Base-by-base conservation (phyloP, 1,284 basidiomycete species). In the Fomitopsis betulina region DNA sequence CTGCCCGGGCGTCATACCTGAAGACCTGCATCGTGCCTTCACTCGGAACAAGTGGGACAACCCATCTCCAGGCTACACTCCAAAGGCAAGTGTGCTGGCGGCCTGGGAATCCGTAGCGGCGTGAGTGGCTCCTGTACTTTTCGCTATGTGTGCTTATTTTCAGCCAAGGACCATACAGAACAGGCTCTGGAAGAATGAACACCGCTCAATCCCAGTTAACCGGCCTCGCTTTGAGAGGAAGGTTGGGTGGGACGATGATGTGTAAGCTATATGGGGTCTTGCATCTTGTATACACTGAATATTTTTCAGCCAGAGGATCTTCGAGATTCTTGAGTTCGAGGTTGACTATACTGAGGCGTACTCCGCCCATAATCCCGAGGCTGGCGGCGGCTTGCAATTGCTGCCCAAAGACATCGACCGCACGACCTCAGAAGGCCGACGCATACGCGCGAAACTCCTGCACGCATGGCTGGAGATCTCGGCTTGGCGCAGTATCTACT, bases 391-490 rank as follows among this genome's bases (percentile, higher is more conserved):
- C 39, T 66, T 69, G 5, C 75, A 75, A 1, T 70, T 91, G n/a
- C 74, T 75, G 4, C 82, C 87, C 21, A 87, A 89, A 0, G 54
- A 70, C 6, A 83, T 83, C 6, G 82, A 87, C 57, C 65, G 76
- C 9, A 68, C 58, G 12, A 77, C 75, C 1, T 63, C 73, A 2
- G 70, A 75, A 38, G 86, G 84, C 9, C 76, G 74, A 50, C 73
- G 76, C 54, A 82, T 78, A 58, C 79, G 85, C 13, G 77, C 77
- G 19, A 86, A 79, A 63, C 76, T 93, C 2, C 77, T 93, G 47
- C 80, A 89, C 30, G 85, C 85, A 25, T 93, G 91, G 90, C 77
- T 91, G 12, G 89, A 93, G 66, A 70, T 87, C 3, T 74, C 82
- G 49, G 81, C 88, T 2, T 90, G 86, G 82, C 60, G 86, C 27